phyloP scores from a whole-genome alignment of 345 rosid genomes.

The Corchorus capsularis region DNA sequence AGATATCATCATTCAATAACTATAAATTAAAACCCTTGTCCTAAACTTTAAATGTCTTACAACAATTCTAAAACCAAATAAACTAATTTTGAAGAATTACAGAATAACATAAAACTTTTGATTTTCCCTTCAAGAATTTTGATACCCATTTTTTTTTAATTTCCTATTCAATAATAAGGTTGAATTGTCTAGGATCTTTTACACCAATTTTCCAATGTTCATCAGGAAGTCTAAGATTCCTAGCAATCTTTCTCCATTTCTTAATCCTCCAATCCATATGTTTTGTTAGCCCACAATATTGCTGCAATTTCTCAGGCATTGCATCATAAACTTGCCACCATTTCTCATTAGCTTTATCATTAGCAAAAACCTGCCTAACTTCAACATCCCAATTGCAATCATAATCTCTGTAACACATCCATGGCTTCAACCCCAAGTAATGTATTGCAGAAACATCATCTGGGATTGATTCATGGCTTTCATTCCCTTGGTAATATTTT shows the following conservation, averaged over 20 bases:
- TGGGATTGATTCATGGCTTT: not conserved
- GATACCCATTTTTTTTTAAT: not conserved
- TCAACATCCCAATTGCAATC: slow-evolving; percentile 86
- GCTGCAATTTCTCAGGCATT: slow-evolving; percentile 55
- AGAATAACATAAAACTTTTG: not conserved
- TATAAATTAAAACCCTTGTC: no score
- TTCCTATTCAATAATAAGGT: slow-evolving; percentile 24
- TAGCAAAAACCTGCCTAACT: slow-evolving; percentile 46
- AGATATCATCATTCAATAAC: no score
- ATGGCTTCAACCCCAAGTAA: slow-evolving; percentile 83
- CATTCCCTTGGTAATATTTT: slow-evolving; percentile 39
- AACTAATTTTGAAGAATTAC: not conserved
- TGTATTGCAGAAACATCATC: slow-evolving; percentile 49
- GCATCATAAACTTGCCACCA: slow-evolving; percentile 81
- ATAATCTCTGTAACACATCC: slow-evolving; percentile 87
- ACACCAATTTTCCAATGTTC: slow-evolving; percentile 67
- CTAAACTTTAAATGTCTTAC: no score
- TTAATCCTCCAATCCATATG: slow-evolving; percentile 46
- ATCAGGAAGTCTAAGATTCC: slow-evolving; percentile 38
- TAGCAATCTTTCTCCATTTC: slow-evolving; percentile 59
- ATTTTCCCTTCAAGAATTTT: not conserved
- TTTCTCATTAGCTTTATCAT: slow-evolving; percentile 54
- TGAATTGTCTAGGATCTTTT: slow-evolving; percentile 53
- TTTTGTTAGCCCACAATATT: slow-evolving; percentile 56
- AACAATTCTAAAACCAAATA: not conserved